Conservation (phyloP, 495 filamentous ascomycete species). For the Pyrenula massariospora region DNA sequence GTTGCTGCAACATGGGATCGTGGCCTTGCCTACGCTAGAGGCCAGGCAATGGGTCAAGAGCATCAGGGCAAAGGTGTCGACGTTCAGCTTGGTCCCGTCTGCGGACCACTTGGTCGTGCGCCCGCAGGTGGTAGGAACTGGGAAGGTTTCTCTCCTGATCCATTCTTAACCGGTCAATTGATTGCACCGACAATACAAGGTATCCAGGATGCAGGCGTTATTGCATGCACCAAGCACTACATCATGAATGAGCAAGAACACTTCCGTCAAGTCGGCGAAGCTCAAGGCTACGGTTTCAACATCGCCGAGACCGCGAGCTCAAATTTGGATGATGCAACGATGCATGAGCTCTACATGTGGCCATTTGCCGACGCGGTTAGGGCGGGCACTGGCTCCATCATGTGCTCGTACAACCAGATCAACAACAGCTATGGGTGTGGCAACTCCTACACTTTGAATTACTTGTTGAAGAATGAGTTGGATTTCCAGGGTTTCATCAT, state of each 20-base stretch:
- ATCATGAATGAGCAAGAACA: slow-evolving; percentile 69
- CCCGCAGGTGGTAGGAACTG: slow-evolving; percentile 83
- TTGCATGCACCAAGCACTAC: slow-evolving; percentile 76
- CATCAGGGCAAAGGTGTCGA: slow-evolving; percentile 76
- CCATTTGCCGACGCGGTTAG: slow-evolving; percentile 67
- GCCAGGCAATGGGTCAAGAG: slow-evolving; percentile 69
- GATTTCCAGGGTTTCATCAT: slow-evolving; percentile 92
- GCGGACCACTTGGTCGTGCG: slow-evolving; percentile 67
- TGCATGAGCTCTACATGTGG: slow-evolving; percentile 96
- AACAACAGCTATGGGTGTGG: slow-evolving; percentile 62
- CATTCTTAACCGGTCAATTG: slow-evolving; percentile 60
- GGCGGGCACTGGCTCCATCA: slow-evolving; percentile 71
- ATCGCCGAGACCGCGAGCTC: slow-evolving; percentile 56
- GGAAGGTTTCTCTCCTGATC: slow-evolving; percentile 61
- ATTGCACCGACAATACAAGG: slow-evolving; percentile 69
- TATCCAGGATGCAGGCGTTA: slow-evolving; percentile 69
- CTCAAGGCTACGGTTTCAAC: slow-evolving; percentile 47
- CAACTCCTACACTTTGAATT: slow-evolving; percentile 66
- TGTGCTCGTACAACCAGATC: slow-evolving; percentile 90
- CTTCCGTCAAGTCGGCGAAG: slow-evolving; percentile 66
- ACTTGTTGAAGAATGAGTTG: slow-evolving; percentile 79
- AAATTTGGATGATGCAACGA: slow-evolving; percentile 85
- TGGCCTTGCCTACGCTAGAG: slow-evolving; percentile 59
- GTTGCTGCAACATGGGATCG: slow-evolving; percentile 72
- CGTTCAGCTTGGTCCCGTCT: slow-evolving; percentile 78